A percentile compares a stretch with the other conserved stretches of the same genome.
Evolutionary conservation across 2,329 filamentous ascomycete species (phyloP).

Genomic region (Ascochyta rabiei): DNA sequence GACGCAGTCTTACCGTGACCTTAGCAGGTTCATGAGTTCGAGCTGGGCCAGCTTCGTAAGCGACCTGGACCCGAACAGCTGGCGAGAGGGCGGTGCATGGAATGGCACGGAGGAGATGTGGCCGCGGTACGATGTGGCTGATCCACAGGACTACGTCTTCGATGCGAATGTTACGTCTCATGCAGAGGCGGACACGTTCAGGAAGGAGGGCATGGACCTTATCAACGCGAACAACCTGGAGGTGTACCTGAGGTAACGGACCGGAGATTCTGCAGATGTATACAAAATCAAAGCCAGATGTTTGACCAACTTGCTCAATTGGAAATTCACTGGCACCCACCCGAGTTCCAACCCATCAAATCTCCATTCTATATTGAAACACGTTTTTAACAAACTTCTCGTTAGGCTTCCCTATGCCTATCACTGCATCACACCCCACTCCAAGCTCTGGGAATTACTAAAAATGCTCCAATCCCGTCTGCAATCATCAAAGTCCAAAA

Average conservation of each 20-base stretch:
- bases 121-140: constrained; percentile 48
- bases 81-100: constrained; percentile 25
- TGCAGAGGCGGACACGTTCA: constrained; percentile 53
- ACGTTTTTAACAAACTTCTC: too few species aligned
- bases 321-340: too few species aligned
- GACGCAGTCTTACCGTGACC: constrained; percentile 44
- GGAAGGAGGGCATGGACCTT: constrained; percentile 53
- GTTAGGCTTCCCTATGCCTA: too few species aligned
- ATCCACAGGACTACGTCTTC: constrained; percentile 53
- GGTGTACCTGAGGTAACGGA: constrained; percentile 13
- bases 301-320: too few species aligned
- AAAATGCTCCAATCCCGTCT: too few species aligned
- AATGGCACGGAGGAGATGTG: constrained; percentile 41
- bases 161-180: constrained; percentile 52
- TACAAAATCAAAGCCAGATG: too few species aligned
- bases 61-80: constrained; percentile 38
- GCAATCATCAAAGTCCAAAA: too few species aligned
- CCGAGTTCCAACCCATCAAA: too few species aligned
- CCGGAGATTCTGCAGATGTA: too few species aligned
- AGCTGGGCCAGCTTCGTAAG: constrained; percentile 56
- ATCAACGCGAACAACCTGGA: constrained; percentile 42
- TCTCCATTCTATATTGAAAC: too few species aligned
- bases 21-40: constrained; percentile 52
- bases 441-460: too few species aligned
- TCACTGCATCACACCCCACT: too few species aligned